Base-by-base conservation (phyloP, 2,329 filamentous ascomycete genomes). In the Huntiella savannae region DNA sequence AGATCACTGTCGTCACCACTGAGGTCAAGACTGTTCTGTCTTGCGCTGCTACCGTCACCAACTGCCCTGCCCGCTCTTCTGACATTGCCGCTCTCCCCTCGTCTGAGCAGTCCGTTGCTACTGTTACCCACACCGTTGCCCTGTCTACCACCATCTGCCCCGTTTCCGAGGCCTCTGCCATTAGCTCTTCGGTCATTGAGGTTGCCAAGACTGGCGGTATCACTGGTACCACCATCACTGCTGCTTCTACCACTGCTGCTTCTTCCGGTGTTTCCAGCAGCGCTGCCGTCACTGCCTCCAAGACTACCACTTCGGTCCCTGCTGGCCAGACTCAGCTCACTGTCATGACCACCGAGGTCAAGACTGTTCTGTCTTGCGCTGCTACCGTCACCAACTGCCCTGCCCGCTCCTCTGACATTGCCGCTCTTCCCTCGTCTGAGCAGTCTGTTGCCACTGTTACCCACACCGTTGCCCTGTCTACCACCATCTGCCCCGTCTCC, bases 371-470 rank as follows among this genome's bases (percentile, higher is more conserved):
- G n/a, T 13, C 17, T 37, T 17, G 46, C 12, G 22, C 63, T 52
- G 62, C 71, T 49, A 69, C 67, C 48, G 65, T 72, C 56, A 72
- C 71, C 59, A 61, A 73, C 70, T 76, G 72, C 59, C 63, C 62
- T 45, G 58, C 58, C 50, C 49, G 49, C 40, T 41, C 47, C 47
- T 55, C 59, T 17, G 58, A 53, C 47, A 53, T 60, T 45, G 57
- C 57, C 43, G 54, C 55, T 50, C 55, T 64, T 34, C 59, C 63
- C 48, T 60, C 59, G 53, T 53, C 56, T 11, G 57, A 62, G 32
- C 40, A 43, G 32, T 32, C 40, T 1, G 15, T 43, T 34, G 32
- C 34, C 40, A 43, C 40, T 50, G 57, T 56, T 54, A 50, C 54
- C 44, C 33, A 43, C 40, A 58, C 57, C 47, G 55, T 63, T 42